Base-by-base conservation (phyloP, 495 filamentous ascomycete species). In the Penicillium arizonense region DNA sequence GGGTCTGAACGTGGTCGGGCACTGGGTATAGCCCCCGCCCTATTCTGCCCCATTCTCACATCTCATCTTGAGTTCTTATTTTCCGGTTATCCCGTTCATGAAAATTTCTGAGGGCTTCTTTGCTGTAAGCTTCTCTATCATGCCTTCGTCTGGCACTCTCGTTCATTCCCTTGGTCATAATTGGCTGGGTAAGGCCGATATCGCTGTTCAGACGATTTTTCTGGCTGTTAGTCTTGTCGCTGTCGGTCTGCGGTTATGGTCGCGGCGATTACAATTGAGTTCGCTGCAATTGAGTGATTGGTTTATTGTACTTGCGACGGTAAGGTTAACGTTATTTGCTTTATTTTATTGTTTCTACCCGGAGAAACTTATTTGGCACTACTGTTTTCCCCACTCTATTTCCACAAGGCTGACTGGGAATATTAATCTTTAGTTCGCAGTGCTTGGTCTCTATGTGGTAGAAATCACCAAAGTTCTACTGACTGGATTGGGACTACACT, bases 111-210 rank as follows among this genome's bases (percentile, higher is more conserved):
- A 36, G 36, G 28, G 11, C 23, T 49, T 42, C 41, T 55, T 35
- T 16, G 41, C 28, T 28, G 30, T 34, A 10, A 28, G n/a, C n/a
- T 43, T 28, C 11, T 24, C 39, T 47, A 3, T 36, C 28, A 65
- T 65, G 62, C 32, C 51, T 49, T 28, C 45, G 1, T 20, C 33
- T 1, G 60, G 52, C 33, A 53, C 52, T 6, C 50, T 64, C 5
- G 40, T 49, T 21, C 52, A 58, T 40, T 30, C 52, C 23, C 57
- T 66, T 8, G 44, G 57, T 42, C 63, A 62, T 41, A 66, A 66
- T 46, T 52, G 52, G 60, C 56, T 59, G 40, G 63, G 63, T 6
- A 57, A 61, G 53, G 50, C 48, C 1, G 57, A 61, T 47, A 61
- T 66, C 16, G 55, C 57, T 18, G 50, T 66, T 11, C 57, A 64